Conservation (phyloP, 202 grass and related monocot genomes). For the Alloteropsis angusta region DNA sequence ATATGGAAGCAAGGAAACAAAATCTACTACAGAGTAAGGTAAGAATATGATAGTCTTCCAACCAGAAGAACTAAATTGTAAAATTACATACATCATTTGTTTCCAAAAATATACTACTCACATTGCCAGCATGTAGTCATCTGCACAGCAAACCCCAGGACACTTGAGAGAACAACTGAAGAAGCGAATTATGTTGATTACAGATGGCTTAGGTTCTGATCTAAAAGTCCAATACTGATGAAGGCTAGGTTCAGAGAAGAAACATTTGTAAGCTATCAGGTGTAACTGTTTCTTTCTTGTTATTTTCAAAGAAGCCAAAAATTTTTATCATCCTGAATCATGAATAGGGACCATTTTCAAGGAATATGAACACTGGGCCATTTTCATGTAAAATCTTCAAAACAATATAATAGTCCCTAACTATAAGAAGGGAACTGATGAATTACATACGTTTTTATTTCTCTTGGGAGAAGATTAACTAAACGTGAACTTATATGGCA, state of each 20-base stretch:
- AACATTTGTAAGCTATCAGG: not conserved
- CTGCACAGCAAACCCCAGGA: not conserved
- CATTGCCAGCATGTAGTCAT: not conserved
- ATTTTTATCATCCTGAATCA: not conserved
- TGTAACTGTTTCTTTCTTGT: not conserved
- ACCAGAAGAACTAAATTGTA: not conserved
- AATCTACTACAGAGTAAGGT: not conserved
- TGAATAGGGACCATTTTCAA: not conserved
- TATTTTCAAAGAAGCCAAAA: not conserved
- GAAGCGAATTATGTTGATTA: not conserved
- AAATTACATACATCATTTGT: not conserved
- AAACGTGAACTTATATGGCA: not conserved
- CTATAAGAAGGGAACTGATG: not conserved
- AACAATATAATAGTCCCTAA: too few relatives aligned
- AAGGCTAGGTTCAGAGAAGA: not conserved
- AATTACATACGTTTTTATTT: not conserved
- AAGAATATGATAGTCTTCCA: not conserved
- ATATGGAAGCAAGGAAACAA: not conserved
- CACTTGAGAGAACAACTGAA: not conserved
- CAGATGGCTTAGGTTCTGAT: not conserved
- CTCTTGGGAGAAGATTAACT: not conserved
- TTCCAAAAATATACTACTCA: not conserved
- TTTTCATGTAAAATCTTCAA: not conserved
- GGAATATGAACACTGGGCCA: not conserved
- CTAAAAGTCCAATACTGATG: not conserved